These are phyloP conservation scores for Vaccinium corymbosum DNA, from an alignment of 148 eudicot genomes.

Conservation along the genomic window DNA sequence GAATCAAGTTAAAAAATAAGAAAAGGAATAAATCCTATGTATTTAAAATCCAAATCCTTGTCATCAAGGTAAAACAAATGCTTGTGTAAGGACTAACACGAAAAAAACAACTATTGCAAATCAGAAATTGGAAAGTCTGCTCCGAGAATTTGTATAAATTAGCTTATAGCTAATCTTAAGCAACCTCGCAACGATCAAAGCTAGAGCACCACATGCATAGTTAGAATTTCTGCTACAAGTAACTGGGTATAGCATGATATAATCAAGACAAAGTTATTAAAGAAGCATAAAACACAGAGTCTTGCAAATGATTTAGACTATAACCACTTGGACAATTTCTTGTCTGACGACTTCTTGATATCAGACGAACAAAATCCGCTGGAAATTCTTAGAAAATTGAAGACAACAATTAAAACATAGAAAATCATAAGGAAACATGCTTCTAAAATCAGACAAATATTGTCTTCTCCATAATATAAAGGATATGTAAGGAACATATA, in stretches of 20 bases:
- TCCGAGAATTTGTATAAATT: background rate
- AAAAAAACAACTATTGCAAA: too few relatives aligned
- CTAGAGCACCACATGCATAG: background rate
- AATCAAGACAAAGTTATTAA: background rate
- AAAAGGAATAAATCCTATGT: too few relatives aligned
- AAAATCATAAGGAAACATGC: background rate
- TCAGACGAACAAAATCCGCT: slow-evolving; percentile 5
- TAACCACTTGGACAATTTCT: slow-evolving; percentile 92
- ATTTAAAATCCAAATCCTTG: too few relatives aligned
- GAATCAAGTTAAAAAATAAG: too few relatives aligned
- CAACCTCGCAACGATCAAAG: background rate
- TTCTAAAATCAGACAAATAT: background rate
- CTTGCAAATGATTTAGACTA: slow-evolving; percentile 69
- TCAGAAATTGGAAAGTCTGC: background rate
- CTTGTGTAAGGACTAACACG: too few relatives aligned
- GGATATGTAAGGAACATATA: background rate
- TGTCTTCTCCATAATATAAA: background rate
- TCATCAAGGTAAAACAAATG: too few relatives aligned
- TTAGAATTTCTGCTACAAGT: background rate
- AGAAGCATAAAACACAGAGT: slow-evolving; percentile 35
- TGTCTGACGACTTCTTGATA: slow-evolving; percentile 69
- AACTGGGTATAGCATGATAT: background rate
- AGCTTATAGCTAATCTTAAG: background rate
- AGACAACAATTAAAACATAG: background rate
- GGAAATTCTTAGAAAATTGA: slow-evolving; percentile 7